A percentile compares a stretch with the other conserved stretches of the same genome.
phyloP scores from a whole-genome alignment of 2,329 filamentous ascomycete genomes.

The Aspergillus oerlinghausenensis region DNA sequence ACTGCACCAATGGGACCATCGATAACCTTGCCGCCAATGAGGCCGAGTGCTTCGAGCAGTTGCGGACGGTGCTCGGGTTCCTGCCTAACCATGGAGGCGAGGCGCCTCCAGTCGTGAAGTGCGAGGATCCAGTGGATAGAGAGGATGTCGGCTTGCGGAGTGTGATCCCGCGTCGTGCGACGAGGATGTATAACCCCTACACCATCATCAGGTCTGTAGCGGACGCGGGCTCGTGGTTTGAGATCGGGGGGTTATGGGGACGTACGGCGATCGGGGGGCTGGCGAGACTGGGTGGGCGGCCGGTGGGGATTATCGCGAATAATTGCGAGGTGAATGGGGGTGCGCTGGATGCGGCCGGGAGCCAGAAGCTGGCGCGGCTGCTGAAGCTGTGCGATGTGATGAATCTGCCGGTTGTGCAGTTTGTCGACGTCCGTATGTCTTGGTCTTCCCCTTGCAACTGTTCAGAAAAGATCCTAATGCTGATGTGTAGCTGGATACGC shows the following conservation, averaged over 20 bases:
- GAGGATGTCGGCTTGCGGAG: constrained; percentile 48
- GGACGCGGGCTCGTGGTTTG: constrained; percentile 56
- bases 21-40: constrained; percentile 60
- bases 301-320: constrained; percentile 56
- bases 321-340: constrained; percentile 61
- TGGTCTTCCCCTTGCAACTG: background rate
- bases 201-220: constrained; percentile 56
- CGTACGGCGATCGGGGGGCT: constrained; percentile 58
- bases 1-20: constrained; percentile 63
- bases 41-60: constrained; percentile 57
- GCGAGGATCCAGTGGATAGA: constrained; percentile 48
- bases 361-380: constrained; percentile 57
- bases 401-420: constrained; percentile 61
- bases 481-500: constrained; percentile 56
- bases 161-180: constrained; percentile 54
- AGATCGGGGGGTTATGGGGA: constrained; percentile 61
- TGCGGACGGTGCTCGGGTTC: constrained; percentile 54
- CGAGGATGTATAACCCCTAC: constrained; percentile 58
- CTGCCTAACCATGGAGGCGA: constrained; percentile 55
- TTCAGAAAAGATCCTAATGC: no score
- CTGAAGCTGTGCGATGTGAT: constrained; percentile 62
- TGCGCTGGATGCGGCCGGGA: constrained; percentile 57
- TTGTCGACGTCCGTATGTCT: constrained; percentile 54
- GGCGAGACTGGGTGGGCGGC: constrained; percentile 53
- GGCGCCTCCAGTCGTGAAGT: constrained; percentile 47